A percentile compares a stretch with the other conserved stretches of the same genome.
Evolutionary conservation across 257 asterid genomes (phyloP).

Genomic region (Linderniella brevidens): DNA sequence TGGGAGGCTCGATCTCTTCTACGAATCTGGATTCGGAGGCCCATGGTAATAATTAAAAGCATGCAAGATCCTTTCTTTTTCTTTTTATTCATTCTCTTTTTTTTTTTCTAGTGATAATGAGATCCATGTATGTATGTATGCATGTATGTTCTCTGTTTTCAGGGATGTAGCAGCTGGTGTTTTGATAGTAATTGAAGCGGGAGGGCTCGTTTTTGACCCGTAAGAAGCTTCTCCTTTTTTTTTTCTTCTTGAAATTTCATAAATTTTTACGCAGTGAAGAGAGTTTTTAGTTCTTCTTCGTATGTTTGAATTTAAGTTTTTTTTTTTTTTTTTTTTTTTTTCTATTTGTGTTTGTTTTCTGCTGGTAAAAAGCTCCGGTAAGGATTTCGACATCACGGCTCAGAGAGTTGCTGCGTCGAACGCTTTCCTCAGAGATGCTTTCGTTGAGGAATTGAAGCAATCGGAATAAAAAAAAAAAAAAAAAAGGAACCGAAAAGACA

Average conservation of each 20-base stretch:
- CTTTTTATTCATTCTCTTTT: neutral
- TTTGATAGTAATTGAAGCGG: constrained; percentile 61
- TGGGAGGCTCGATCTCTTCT: constrained; percentile 60
- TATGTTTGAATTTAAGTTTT: neutral
- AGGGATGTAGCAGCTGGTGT: constrained; percentile 88
- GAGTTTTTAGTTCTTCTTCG: neutral
- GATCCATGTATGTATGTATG: neutral
- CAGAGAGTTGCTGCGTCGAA: constrained; percentile 56
- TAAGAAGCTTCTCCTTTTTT: constrained; percentile 17
- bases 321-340: neutral
- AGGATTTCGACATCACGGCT: constrained; percentile 39
- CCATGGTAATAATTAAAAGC: constrained; percentile 40
- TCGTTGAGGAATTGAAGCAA: constrained; percentile 34
- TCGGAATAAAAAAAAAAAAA: constrained; percentile 20
- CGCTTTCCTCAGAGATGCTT: constrained; percentile 33
- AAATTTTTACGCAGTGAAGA: too few relatives aligned
- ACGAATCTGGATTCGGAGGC: constrained; percentile 59
- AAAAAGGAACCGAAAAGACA: too few relatives aligned
- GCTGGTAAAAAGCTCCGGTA: constrained; percentile 44
- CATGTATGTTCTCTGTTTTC: constrained; percentile 5
- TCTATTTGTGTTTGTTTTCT: too few relatives aligned
- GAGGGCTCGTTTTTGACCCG: constrained; percentile 69
- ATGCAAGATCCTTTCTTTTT: too few relatives aligned
- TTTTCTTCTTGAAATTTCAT: too few relatives aligned
- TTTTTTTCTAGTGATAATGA: neutral